Percentiles rank a stretch among this genome's conserved stretches.
Evolutionary conservation across 805 yeast genomes (phyloP).

Genomic region (Ogataea wickerhamii): DNA sequence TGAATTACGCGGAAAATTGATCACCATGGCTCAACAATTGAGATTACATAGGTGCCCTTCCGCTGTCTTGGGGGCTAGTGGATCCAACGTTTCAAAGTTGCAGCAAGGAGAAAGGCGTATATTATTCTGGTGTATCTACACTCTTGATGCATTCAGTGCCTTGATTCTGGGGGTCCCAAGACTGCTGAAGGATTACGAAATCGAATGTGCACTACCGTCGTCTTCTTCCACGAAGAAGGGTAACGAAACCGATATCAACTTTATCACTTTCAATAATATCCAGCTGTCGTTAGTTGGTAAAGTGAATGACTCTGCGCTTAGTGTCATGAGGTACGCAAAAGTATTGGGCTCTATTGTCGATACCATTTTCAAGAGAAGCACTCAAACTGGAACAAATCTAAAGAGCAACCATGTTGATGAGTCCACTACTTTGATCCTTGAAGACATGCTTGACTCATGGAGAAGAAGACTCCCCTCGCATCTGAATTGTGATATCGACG

Average conservation of each 20-base stretch:
- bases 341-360: conserved; percentile 73
- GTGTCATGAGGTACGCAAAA: conserved; percentile 65
- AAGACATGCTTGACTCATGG: conserved; percentile 78
- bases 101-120: conserved; percentile 83
- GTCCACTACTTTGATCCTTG: conserved; percentile 37
- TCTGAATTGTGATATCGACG: conserved; percentile 57
- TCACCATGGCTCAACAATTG: conserved; percentile 81
- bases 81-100: conserved; percentile 58
- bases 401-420: conserved; percentile 29
- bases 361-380: conserved; percentile 59
- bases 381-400: conserved; percentile 12
- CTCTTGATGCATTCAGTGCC: conserved; percentile 71
- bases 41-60: conserved; percentile 85
- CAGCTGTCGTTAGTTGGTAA: conserved; percentile 64
- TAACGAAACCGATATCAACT: conserved; percentile 47
- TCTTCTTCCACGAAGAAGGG: conserved; percentile 27
- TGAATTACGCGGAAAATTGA: conserved; percentile 68
- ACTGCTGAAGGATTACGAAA: conserved; percentile 71
- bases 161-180: conserved; percentile 81
- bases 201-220: conserved; percentile 83
- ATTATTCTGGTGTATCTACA: conserved; percentile 79
- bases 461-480: conserved; percentile 60
- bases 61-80: conserved; percentile 66
- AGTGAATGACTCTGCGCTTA: conserved; percentile 59
- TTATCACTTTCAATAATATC: conserved; percentile 56